These are phyloP conservation scores for Yamadazyma blattariae DNA, from an alignment of 1,139 yeast species.

Conservation along the genomic window DNA sequence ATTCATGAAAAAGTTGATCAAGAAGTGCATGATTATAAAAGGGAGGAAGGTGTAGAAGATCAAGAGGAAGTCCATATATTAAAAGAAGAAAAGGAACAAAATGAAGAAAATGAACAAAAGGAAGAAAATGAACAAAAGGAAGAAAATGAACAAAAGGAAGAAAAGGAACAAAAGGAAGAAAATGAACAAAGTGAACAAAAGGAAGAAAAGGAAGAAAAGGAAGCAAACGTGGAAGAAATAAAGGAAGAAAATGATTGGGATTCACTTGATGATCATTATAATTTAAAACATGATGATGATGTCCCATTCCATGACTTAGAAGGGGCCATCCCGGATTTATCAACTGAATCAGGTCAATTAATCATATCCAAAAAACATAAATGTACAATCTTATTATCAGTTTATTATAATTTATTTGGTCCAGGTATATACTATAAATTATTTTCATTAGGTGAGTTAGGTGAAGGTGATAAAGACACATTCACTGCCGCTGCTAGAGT, in stretches of 20 bases:
- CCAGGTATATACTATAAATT: slow-evolving; percentile 52
- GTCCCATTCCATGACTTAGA: slow-evolving; percentile 47
- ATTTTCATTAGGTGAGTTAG: slow-evolving; percentile 55
- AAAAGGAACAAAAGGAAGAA: too few relatives aligned
- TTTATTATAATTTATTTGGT: slow-evolving; percentile 59
- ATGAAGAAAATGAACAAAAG: slow-evolving; percentile 4
- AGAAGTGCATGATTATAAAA: slow-evolving; percentile 6
- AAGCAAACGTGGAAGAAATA: background rate
- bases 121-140: background rate
- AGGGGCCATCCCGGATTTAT: slow-evolving; percentile 55
- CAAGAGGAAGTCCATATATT: too few relatives aligned
- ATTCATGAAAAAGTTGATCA: background rate
- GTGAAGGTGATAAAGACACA: slow-evolving; percentile 68
- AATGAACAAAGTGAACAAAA: too few relatives aligned
- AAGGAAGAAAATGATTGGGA: too few relatives aligned
- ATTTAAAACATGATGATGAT: slow-evolving; percentile 2
- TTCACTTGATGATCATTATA: too few relatives aligned
- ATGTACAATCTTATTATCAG: slow-evolving; percentile 44
- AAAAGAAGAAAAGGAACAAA: too few relatives aligned
- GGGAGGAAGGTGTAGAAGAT: too few relatives aligned
- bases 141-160: too few relatives aligned
- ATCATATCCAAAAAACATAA: slow-evolving; percentile 51
- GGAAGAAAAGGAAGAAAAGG: background rate
- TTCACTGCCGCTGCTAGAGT: slow-evolving; percentile 55
- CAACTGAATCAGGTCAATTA: slow-evolving; percentile 61